These are phyloP conservation scores for Yamadazyma ubonensis DNA, from an alignment of 805 yeast genomes.

Conservation along the genomic window DNA sequence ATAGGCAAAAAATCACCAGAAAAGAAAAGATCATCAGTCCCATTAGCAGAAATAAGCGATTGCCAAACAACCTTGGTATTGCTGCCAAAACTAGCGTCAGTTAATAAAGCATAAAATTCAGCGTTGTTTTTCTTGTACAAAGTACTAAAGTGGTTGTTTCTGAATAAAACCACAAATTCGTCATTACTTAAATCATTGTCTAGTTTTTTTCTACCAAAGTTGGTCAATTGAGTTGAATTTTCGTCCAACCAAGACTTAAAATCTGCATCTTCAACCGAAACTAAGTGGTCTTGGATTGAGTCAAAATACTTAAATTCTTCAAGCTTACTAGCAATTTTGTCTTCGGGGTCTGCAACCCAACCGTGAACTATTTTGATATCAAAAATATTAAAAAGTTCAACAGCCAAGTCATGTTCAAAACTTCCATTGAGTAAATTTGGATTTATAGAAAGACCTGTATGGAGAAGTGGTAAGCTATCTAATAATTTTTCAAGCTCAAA, in stretches of 20 bases:
- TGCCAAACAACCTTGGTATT: conserved; percentile 76
- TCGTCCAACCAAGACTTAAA: conserved; percentile 43
- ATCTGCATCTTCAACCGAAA: conserved; percentile 21
- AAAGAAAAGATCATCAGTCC: conserved; percentile 66
- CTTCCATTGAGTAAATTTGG: conserved; percentile 58
- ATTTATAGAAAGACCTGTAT: conserved; percentile 70
- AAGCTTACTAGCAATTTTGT: not conserved
- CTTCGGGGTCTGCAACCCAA: conserved; percentile 58
- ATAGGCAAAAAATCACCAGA: conserved; percentile 62
- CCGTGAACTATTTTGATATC: conserved; percentile 74
- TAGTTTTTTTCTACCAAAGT: conserved; percentile 55
- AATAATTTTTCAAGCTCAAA: conserved; percentile 39
- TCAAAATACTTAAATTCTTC: conserved; percentile 37
- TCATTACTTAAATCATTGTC: conserved; percentile 46
- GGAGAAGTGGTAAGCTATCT: conserved; percentile 58
- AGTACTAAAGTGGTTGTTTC: conserved; percentile 88
- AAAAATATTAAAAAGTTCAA: conserved; percentile 57
- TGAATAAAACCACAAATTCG: conserved; percentile 68
- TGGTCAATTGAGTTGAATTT: conserved; percentile 76
- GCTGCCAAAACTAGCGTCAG: conserved; percentile 65
- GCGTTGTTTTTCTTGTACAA: conserved; percentile 50
- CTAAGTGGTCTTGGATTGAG: conserved; percentile 55
- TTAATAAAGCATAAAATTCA: conserved; percentile 62
- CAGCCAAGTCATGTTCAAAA: conserved; percentile 50
- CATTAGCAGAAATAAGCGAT: conserved; percentile 62